Evolutionary conservation across 257 asterid species (phyloP).

Genomic region (Solanum sitiens): DNA sequence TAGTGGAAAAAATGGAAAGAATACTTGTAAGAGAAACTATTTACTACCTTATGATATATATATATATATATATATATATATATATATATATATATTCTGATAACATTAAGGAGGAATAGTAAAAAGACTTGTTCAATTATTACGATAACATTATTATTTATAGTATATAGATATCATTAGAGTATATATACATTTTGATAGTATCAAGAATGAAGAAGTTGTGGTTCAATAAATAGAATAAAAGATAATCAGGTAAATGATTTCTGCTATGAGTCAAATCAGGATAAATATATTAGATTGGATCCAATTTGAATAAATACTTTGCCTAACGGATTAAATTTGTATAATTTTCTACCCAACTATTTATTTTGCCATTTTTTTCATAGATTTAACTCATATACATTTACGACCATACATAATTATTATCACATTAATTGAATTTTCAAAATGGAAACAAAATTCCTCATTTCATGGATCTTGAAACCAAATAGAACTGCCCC

Average conservation of each 20-base stretch:
- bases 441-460: background rate
- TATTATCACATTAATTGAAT: background rate
- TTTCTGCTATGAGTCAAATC: too few species aligned
- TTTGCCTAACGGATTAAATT: background rate
- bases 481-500: background rate
- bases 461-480: background rate
- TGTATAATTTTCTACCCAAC: background rate
- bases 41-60: too few species aligned
- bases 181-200: background rate
- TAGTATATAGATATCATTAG: too few species aligned
- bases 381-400: background rate
- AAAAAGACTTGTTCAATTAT: background rate
- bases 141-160: too few species aligned
- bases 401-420: background rate
- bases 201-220: background rate
- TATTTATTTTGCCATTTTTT: too few species aligned
- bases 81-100: background rate
- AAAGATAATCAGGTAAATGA: fast-evolving
- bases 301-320: background rate
- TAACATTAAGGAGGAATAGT: background rate
- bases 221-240: background rate
- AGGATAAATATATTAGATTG: too few species aligned
- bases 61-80: too few species aligned
- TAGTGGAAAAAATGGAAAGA: too few species aligned
- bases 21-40: background rate